These are phyloP conservation scores for Apiotrichum siamense DNA, from an alignment of 1,284 basidiomycete genomes.

Conservation along the genomic window DNA sequence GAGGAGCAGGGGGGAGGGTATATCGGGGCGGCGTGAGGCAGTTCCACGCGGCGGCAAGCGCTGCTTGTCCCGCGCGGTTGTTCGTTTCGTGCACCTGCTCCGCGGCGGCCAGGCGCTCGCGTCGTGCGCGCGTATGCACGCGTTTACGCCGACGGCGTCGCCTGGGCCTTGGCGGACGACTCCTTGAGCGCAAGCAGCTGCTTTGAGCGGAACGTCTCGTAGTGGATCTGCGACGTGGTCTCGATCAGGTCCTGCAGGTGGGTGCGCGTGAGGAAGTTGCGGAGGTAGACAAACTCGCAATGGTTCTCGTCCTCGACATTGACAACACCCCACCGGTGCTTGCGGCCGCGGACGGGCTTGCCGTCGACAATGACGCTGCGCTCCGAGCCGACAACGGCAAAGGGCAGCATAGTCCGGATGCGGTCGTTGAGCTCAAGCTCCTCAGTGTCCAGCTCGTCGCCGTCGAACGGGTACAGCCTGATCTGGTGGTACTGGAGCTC, in stretches of 20 bases:
- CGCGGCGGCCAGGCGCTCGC: too few species aligned
- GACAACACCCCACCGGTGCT: constrained; percentile 97
- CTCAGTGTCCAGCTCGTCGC: constrained; percentile 82
- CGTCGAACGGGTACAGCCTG: constrained; percentile 93
- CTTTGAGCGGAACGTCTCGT: constrained; percentile 98
- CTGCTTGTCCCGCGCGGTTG: background rate
- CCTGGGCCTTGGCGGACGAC: constrained; percentile 42
- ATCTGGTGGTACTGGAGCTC: constrained; percentile 92
- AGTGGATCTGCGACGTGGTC: constrained; percentile 97
- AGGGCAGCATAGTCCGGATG: constrained; percentile 91
- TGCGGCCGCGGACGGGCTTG: constrained; percentile 88
- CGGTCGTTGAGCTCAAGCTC: constrained; percentile 84
- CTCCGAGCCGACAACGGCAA: constrained; percentile 94
- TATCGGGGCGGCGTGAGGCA: background rate
- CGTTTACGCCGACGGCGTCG: background rate
- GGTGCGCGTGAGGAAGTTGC: constrained; percentile 86
- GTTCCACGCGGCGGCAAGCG: background rate
- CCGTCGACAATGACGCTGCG: constrained; percentile 90
- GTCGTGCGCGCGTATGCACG: background rate
- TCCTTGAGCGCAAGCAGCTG: constrained; percentile 56
- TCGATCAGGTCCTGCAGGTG: constrained; percentile 98
- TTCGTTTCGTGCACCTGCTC: too few species aligned
- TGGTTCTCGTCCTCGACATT: constrained; percentile 95
- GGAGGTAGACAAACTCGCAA: constrained; percentile 95
- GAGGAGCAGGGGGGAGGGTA: too few species aligned